Evolutionary conservation across 441 rosid species (phyloP), one percentile per base, ranked within the genome.

Genomic region (Aleurites moluccanus): DNA sequence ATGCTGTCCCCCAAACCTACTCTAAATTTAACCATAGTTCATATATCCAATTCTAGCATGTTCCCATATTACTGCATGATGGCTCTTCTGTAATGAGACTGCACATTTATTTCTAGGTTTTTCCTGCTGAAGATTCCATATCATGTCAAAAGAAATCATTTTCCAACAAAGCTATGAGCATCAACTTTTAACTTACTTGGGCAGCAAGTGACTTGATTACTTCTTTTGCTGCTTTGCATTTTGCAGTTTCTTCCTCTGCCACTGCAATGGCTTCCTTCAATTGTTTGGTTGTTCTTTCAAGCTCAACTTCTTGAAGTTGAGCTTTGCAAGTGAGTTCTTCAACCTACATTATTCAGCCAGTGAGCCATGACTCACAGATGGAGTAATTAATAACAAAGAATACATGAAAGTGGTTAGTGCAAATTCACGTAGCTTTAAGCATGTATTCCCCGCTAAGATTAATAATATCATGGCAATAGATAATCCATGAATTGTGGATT

Each of bases 211-310:
- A 92, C 86, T 93, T 96, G 84, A 96, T 93, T 73, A 96, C 99
- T 90, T 96, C 99, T 82, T 96, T 93, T 72, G 99, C 98, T 64
- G 96, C 97, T 80, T 90, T 91, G 89, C 98, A 93, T 82, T 91
- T 93, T 52, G 88, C 84, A 47, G 94, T 80, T 83, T 96, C 99
- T 74, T 93, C 98, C 60, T 80, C 96, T 42, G 97, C 96, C 27
- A 92, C 80, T 81, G 94, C 88, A 75, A 88, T 82, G 15, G 96
- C 92, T 79, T 96, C 98, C 83, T 90, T 92, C 78, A 96, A 85
- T 81, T 93, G 97, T 80, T 90, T 88, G 70, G 92, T 86, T 77
- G 93, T 88, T 83, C 90, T 91, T 84, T 92, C 98, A 81, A 93
- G 86, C 84, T 96, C 99, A 78, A 82, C 76, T 66, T 96, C 99